These are phyloP conservation scores for Trichoderma cornu-damae DNA, from an alignment of 2,329 filamentous ascomycete genomes.

Conservation along the genomic window DNA sequence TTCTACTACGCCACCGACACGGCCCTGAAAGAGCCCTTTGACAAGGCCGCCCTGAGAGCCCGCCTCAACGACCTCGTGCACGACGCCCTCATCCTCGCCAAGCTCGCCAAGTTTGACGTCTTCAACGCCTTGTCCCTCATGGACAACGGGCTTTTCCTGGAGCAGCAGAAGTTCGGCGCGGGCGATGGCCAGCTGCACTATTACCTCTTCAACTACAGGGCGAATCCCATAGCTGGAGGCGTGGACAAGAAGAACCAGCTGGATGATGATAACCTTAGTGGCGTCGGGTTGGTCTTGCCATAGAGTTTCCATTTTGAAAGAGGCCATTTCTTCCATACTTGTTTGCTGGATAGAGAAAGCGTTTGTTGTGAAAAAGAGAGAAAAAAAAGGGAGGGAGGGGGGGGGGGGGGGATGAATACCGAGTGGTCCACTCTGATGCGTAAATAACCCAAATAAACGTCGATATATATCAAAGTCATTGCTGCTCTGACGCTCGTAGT, in stretches of 20 bases:
- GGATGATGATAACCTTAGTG: slow-evolving; percentile 73
- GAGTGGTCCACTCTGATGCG: background rate
- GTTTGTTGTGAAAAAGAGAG: background rate
- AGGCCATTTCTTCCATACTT: background rate
- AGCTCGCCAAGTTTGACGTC: slow-evolving; percentile 81
- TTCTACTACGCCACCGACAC: slow-evolving; percentile 93
- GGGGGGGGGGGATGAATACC: too few relatives aligned
- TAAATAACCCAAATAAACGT: background rate
- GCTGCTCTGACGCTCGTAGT: background rate
- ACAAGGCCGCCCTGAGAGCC: slow-evolving; percentile 61
- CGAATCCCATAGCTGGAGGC: slow-evolving; percentile 77
- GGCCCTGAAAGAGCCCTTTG: slow-evolving; percentile 56
- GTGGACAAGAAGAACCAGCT: slow-evolving; percentile 73
- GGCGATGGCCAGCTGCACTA: slow-evolving; percentile 95
- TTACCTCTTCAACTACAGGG: slow-evolving; percentile 96
- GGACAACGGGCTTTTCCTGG: slow-evolving; percentile 90
- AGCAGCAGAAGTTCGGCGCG: slow-evolving; percentile 88
- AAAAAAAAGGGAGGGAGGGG: too few relatives aligned
- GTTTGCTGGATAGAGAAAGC: background rate
- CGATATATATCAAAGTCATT: background rate
- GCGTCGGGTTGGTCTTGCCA: slow-evolving; percentile 82
- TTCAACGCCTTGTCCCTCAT: slow-evolving; percentile 93
- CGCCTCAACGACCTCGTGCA: slow-evolving; percentile 75
- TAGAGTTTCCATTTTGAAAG: slow-evolving; percentile 23
- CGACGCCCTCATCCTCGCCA: slow-evolving; percentile 83